Evolutionary conservation across 257 asterid genomes (phyloP).

Genomic region (Penstemon davidsonii): DNA sequence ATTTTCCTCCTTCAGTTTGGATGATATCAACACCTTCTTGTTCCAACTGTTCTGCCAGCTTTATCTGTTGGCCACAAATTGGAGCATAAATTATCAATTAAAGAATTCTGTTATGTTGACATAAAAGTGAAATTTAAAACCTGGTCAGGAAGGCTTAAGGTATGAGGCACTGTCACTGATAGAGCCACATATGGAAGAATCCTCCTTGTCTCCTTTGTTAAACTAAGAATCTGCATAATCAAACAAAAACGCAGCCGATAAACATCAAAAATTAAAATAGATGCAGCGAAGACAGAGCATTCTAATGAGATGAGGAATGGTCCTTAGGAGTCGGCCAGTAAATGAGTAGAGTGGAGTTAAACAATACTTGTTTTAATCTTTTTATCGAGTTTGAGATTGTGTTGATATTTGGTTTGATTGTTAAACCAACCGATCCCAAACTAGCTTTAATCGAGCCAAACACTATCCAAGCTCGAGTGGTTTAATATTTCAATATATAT

Average conservation of each 20-base stretch:
- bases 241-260: neutral
- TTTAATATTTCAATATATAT: no score
- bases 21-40: slow-evolving; percentile 80
- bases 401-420: no score
- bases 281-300: neutral
- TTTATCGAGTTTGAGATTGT: no score
- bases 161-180: slow-evolving; percentile 92
- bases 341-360: no score
- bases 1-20: slow-evolving; percentile 93
- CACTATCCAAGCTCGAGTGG: no score
- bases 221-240: slow-evolving; percentile 53
- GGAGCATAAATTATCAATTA: neutral
- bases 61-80: slow-evolving; percentile 46
- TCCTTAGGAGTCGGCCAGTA: no score
- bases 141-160: slow-evolving; percentile 91
- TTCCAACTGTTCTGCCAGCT: slow-evolving; percentile 78
- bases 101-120: neutral
- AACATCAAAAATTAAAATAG: neutral
- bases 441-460: no score
- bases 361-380: no score
- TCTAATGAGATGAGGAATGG: neutral
- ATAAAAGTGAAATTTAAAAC: slow-evolving; percentile 29
- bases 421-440: no score
- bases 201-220: slow-evolving; percentile 69
- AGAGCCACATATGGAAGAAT: slow-evolving; percentile 64